These are phyloP conservation scores for Gracilaria vermiculophylla DNA, from an alignment of 23 red algal species.

Conservation along the genomic window DNA sequence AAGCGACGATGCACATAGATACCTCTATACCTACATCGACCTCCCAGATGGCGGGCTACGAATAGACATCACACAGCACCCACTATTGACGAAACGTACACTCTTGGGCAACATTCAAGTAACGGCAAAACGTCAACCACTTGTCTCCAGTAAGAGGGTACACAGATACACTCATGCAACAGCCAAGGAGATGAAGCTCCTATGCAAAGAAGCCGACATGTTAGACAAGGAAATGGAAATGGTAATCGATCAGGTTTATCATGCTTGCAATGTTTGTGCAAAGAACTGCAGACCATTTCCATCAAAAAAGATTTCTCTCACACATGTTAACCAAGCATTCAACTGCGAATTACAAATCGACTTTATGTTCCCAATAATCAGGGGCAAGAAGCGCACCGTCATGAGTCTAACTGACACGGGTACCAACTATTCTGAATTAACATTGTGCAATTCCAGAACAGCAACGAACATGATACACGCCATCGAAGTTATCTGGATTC, in stretches of 20 bases:
- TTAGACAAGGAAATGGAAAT: neutral
- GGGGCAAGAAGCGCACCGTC: neutral
- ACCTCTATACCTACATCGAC: no score
- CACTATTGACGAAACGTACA: no score
- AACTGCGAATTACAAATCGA: slow-evolving; percentile 39
- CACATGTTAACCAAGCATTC: slow-evolving; percentile 13
- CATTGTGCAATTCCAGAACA: neutral
- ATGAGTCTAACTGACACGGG: slow-evolving; percentile 33
- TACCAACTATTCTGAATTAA: neutral
- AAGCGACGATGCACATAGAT: no score
- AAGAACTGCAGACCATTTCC: neutral
- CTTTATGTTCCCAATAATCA: neutral
- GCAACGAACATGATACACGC: neutral
- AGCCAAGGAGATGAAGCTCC: neutral
- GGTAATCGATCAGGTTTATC: neutral
- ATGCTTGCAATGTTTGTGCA: slow-evolving; percentile 21
- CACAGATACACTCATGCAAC: slow-evolving; percentile 23
- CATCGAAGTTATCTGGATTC: slow-evolving; percentile 26
- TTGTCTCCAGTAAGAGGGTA: neutral
- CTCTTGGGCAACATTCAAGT: neutral
- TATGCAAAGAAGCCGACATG: neutral
- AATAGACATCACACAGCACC: no score
- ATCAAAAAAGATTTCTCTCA: slow-evolving; percentile 13
- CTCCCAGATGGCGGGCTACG: no score
- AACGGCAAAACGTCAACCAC: neutral